Evolutionary conservation across 176 grass and related monocot species (phyloP), one percentile per base, ranked within the genome.

Genomic region (Oryza meyeriana): DNA sequence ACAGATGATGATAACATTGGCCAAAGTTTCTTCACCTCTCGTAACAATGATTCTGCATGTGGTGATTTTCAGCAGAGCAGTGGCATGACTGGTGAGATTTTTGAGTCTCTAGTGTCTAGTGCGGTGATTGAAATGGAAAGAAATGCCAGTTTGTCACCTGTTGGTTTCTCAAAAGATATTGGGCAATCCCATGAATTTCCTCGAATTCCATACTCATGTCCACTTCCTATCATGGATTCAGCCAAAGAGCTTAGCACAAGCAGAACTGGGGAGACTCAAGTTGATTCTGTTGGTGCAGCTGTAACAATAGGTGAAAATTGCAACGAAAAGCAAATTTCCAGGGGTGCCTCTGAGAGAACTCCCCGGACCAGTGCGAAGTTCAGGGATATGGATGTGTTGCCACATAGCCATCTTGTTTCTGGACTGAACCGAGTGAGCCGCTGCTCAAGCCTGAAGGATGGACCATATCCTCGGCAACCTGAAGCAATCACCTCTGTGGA

Each of bases 381-480:
- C 27, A 88, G 22, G 71, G 78, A 84, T 74, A 36, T 64, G 36
- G 80, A 55, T 77, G 77, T 77, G 76, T 81, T 82, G 26, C 75
- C 82, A 45, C 30, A 86, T 71, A 40, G 32, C 24, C 75, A 47
- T 80, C 34, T 71, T 45, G 67, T 44, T 85, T 66, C 82, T 81
- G 71, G 82, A 44, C 52, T 74, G 70, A 88, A 91, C 80, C 64
- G 63, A 77, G 72, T 89, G 78, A 81, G 55, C 71, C 86, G 69
- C 70, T 90, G 93, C 70, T 96, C 72, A 74, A 98, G 90, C 84
- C 79, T 93, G 25, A 84, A 79, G 89, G 89, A 90, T 63, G 41
- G 59, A 77, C 71, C 75, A 52, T 89, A 47, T 77, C 70, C 69
- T 44, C 71, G 69, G 41, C 82, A 36, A 11, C 63, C 74, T 9